Percentiles rank a stretch among this genome's conserved stretches.
These are phyloP conservation scores for Talaromyces sp. DNA, from an alignment of 2,329 filamentous ascomycete species.

Conservation along the genomic window DNA sequence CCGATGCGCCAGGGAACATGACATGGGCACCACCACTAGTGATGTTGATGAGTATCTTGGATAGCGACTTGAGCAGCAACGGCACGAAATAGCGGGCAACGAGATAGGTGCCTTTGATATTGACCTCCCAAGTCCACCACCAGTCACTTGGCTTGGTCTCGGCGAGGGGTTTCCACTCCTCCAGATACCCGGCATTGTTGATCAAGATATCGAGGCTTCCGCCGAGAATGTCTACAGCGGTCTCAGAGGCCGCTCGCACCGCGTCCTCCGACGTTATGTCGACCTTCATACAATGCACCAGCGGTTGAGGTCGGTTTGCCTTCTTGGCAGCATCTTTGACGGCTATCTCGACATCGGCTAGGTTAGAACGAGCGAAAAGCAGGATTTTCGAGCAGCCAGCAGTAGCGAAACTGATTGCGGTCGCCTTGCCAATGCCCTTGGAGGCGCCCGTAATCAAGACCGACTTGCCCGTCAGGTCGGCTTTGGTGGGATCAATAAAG, in stretches of 20 bases:
- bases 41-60: constrained; percentile 43
- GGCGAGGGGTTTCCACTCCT: constrained; percentile 18
- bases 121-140: constrained; percentile 41
- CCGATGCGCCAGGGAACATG: constrained; percentile 29
- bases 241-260: too few species aligned
- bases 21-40: constrained; percentile 37
- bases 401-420: constrained; percentile 49
- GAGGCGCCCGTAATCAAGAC: constrained; percentile 50
- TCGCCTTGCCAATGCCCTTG: constrained; percentile 47
- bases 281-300: constrained; percentile 37
- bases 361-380: constrained; percentile 45
- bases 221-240: background rate
- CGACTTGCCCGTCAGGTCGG: constrained; percentile 33
- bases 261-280: constrained; percentile 31
- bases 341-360: constrained; percentile 28
- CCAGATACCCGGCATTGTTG: constrained; percentile 39
- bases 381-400: constrained; percentile 48
- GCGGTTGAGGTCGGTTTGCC: constrained; percentile 29
- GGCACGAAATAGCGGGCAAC: constrained; percentile 41
- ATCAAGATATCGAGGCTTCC: constrained; percentile 36
- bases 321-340: constrained; percentile 30
- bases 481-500: constrained; percentile 37
- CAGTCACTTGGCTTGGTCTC: constrained; percentile 29
- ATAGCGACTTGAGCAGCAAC: constrained; percentile 21
- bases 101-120: constrained; percentile 43